Evolutionary conservation across 495 filamentous ascomycete species (phyloP), one percentile per base, ranked within the genome.

Genomic region (Tetracladium marchalianum): DNA sequence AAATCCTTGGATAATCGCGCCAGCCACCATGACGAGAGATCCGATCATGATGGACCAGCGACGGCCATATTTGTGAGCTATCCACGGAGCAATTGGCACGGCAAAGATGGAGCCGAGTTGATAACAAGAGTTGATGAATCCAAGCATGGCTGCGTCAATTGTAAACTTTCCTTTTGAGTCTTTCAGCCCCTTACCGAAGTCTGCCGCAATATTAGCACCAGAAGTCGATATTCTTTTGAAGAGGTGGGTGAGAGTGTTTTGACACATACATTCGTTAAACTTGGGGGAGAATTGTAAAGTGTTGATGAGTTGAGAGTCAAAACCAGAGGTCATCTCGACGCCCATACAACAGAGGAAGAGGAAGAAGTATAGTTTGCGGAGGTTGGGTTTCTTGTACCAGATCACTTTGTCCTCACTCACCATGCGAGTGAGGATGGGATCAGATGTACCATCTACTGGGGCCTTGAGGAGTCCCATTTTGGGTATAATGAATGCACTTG

Each of bases 401-500:
- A 41, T 41, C 11, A 43, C 43, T n/a, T 37, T 54, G 31, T 54
- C 73, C 39, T 68, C 65, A 59, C 67, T 62, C 53, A 70, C 68
- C 58, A 75, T 62, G 48, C 71, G 69, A 59, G 71, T 67, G 58
- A 77, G 61, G 52, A 67, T 54, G 47, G 70, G 69, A 55, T 68
- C 67, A 22, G 46, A 39, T 13, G 33, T 10, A 13, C 37, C 44
- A 16, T 34, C 41, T 17, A 17, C 15, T 41, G 38, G 38, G 10
- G 22, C 22, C 7, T 27, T 27, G 22, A 27, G 44, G 22, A 27
- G 7, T 3, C 22, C 22, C 22, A 27, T 27, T 27, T 27, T 27
- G 22, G 22, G 7, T 27, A 7, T 3, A 7, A 27, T 27, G 22
- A 27, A 3, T 7, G 22, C 22, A 27, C 22, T 3, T 27, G 22